These are phyloP conservation scores for Morella rubra DNA, from an alignment of 306 rosid genomes.

Conservation along the genomic window DNA sequence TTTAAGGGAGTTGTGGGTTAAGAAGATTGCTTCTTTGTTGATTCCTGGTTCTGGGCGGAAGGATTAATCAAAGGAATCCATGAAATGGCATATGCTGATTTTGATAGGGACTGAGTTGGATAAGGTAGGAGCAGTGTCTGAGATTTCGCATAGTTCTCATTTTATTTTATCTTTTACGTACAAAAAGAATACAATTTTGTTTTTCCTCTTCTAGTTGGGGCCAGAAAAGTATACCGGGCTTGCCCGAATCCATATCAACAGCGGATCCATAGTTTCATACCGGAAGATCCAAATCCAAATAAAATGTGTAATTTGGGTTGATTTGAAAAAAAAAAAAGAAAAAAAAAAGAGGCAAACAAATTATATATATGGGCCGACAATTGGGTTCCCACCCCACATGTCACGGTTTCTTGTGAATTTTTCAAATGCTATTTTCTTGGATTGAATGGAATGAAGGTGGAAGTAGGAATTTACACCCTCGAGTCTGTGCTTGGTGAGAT, in stretches of 20 bases:
- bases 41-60: constrained; percentile 47
- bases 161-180: not conserved
- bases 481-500: too few species aligned
- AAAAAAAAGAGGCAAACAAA: too few species aligned
- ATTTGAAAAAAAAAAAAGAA: too few species aligned
- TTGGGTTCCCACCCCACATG: too few species aligned
- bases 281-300: too few species aligned
- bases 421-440: too few species aligned
- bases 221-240: not conserved
- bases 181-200: too few species aligned
- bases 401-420: too few species aligned
- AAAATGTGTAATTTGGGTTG: too few species aligned
- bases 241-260: not conserved
- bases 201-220: not conserved
- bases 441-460: too few species aligned
- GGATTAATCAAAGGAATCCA: constrained; percentile 51
- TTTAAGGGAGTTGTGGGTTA: not conserved
- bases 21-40: not conserved
- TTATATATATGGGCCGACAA: too few species aligned
- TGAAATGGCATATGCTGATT: constrained; percentile 50
- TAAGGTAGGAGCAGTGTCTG: constrained; percentile 47
- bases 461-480: too few species aligned
- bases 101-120: constrained; percentile 38
- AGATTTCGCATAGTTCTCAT: not conserved
- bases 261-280: not conserved